Conservation (phyloP, 441 rosid species). For the Daphne laureola region DNA sequence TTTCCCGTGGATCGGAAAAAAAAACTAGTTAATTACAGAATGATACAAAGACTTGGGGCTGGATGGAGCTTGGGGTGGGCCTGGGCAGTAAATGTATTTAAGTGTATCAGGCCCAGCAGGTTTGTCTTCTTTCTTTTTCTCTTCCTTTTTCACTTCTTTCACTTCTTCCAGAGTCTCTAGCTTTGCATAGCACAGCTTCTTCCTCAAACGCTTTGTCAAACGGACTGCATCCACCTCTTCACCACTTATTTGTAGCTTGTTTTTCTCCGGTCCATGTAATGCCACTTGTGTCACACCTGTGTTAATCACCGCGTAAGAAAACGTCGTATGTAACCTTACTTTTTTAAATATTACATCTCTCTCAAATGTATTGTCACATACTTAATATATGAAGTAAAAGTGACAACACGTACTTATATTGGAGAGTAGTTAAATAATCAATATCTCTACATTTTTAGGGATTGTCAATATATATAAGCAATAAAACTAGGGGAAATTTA, state of each 20-base stretch:
- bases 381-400: too few relatives aligned
- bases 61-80: constrained; percentile 1
- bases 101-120: neutral
- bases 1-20: too few relatives aligned
- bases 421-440: too few relatives aligned
- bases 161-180: constrained; percentile 9
- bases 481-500: too few relatives aligned
- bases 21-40: too few relatives aligned
- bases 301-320: neutral
- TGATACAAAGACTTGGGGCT: constrained; percentile 1
- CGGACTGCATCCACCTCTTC: constrained; percentile 19
- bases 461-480: too few relatives aligned
- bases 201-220: constrained; percentile 13
- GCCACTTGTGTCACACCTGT: constrained; percentile 25
- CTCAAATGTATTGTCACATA: too few relatives aligned
- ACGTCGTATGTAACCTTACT: too few relatives aligned
- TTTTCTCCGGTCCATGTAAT: constrained; percentile 14
- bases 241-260: constrained; percentile 16
- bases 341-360: too few relatives aligned
- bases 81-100: neutral
- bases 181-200: constrained; percentile 14
- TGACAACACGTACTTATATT: too few relatives aligned
- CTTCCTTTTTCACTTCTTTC: neutral
- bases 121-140: neutral
- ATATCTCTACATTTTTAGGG: too few relatives aligned